These are phyloP conservation scores for Hyparrhenia diplandra DNA, from an alignment of 176 grass and related monocot species.

Conservation along the genomic window DNA sequence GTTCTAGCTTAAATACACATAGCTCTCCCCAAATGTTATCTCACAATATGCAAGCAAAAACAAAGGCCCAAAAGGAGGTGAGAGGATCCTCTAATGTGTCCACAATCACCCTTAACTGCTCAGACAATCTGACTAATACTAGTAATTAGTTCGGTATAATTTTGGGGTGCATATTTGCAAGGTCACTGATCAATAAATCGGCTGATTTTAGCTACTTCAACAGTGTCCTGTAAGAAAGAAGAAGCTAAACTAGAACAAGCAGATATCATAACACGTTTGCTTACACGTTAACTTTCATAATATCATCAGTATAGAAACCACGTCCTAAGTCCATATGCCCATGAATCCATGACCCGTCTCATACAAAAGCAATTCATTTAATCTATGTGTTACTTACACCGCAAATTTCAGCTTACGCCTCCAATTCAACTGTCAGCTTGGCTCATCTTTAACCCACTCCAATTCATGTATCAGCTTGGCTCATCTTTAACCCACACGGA, in stretches of 20 bases:
- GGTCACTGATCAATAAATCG: no score
- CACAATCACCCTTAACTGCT: not conserved
- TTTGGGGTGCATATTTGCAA: not conserved
- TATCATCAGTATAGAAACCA: not conserved
- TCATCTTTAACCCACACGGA: not conserved
- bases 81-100: not conserved
- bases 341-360: not conserved
- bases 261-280: not conserved
- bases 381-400: not conserved
- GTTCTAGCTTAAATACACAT: not conserved
- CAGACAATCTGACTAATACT: not conserved
- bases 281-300: not conserved
- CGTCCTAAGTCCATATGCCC: not conserved
- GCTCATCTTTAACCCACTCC: not conserved
- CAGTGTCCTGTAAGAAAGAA: no score
- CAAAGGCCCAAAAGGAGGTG: not conserved
- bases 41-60: not conserved
- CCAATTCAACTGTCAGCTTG: not conserved
- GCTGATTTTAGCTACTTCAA: no score
- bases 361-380: not conserved
- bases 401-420: not conserved
- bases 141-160: not conserved
- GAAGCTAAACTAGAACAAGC: no score
- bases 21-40: not conserved
- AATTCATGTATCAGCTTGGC: not conserved